phyloP scores from a whole-genome alignment of 2,329 filamentous ascomycete species.

The Pestalotiopsis sp. region DNA sequence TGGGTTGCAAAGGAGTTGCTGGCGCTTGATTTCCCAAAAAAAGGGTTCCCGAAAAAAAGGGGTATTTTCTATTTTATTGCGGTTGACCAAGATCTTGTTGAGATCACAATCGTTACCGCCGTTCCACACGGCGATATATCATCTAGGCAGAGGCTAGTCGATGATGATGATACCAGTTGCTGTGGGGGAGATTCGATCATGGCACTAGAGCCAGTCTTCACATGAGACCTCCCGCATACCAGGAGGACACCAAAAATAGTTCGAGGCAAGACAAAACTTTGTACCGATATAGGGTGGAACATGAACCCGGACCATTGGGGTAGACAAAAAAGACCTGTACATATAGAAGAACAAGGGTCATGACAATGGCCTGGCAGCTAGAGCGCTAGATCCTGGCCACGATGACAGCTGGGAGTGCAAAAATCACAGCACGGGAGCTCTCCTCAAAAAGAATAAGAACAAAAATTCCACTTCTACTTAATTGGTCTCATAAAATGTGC shows the following conservation, averaged over 20 bases:
- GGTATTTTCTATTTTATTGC: background rate
- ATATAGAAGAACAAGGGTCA: slow-evolving; percentile 15
- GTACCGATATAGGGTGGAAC: slow-evolving; percentile 2
- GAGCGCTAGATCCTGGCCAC: slow-evolving; percentile 4
- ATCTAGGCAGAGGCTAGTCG: background rate
- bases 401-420: background rate
- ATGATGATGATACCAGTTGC: background rate
- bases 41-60: background rate
- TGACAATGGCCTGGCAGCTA: background rate
- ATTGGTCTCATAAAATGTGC: background rate
- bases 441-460: slow-evolving; percentile 6
- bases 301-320: background rate
- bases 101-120: background rate
- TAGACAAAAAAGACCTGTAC: slow-evolving; percentile 14
- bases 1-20: slow-evolving; percentile 10
- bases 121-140: background rate
- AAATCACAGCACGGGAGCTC: slow-evolving; percentile 1
- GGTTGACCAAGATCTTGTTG: background rate
- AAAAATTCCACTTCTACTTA: slow-evolving; percentile 7
- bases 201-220: background rate
- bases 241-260: background rate
- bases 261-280: slow-evolving; percentile 13
- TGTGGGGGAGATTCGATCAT: background rate
- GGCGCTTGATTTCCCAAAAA: background rate
- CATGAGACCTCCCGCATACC: background rate